Evolutionary conservation across 2,329 filamentous ascomycete genomes (phyloP), one percentile per base, ranked within the genome.

Genomic region (Claviceps spartinae): DNA sequence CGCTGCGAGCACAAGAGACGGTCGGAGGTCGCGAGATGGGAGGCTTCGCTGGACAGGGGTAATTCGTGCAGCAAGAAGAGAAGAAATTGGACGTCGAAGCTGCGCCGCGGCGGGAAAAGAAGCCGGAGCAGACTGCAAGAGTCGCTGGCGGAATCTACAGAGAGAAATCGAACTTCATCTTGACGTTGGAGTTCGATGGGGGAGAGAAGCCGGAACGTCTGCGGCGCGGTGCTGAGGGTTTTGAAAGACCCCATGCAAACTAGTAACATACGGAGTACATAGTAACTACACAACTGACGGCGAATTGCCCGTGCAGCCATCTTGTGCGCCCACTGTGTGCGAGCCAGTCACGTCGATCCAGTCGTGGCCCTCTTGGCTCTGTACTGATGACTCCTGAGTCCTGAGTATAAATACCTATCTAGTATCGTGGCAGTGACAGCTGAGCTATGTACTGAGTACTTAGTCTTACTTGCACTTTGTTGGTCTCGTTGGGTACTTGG

Each of bases 81-180:
- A 52, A 50, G 38, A 51, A 55, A 55, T 53, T 34, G 43, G 43
- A 51, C 48, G 48, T 34, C 30, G 30, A 34, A 34, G 30, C 30
- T 34, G 63, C 60, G 65, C 62, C 63, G 66, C 66, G 60, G 66
- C 69, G 65, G 64, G 63, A 67, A 65, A 62, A 65, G 62, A 62
- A 54, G 62, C 67, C 65, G 62, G 62, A 76, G 75, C 75, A 75
- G 74, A 78, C 75, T 76, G 71, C 71, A 60, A 67, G 68, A 76
- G 74, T 74, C 73, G 75, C 71, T 72, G 70, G 69, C 60, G 63
- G 67, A 65, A 65, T 60, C 71, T 72, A 78, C 65, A 77, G 69
- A 69, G 67, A 68, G 63, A 62, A 72, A 66, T 71, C 72, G 72
- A 76, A 75, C 65, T 66, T 67, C 74, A 79, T 78, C 65, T 70